A percentile compares a stretch with the other conserved stretches of the same genome.
Conservation (phyloP, 371 early-diverging fungal species). For the Mortierella sp. region DNA sequence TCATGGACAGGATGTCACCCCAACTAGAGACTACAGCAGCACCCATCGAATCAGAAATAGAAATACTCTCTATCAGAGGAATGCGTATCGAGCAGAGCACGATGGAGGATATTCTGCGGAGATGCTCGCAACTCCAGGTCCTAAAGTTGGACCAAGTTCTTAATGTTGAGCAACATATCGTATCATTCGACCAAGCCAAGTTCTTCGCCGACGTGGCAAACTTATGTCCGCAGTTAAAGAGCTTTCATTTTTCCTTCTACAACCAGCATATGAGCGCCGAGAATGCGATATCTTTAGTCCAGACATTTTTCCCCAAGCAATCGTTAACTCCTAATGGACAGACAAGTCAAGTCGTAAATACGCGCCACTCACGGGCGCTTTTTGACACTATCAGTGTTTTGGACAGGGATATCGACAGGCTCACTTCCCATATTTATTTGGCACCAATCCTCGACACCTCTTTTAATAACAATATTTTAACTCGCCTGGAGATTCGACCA, state of each 20-base stretch:
- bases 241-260: conserved; percentile 20
- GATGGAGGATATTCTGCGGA: background rate
- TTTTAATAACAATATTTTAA: background rate
- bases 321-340: background rate
- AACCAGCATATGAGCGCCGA: conserved; percentile 8
- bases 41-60: background rate
- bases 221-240: conserved; percentile 4
- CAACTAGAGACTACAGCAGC: background rate
- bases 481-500: conserved; percentile 12
- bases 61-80: conserved; percentile 5
- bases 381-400: background rate
- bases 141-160: conserved; percentile 6
- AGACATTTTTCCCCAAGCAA: conserved; percentile 5
- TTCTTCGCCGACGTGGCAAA: conserved; percentile 6
- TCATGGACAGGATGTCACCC: background rate
- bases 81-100: background rate
- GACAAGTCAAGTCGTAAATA: background rate
- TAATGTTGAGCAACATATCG: background rate
- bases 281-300: background rate
- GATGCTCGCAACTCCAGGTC: conserved; percentile 2
- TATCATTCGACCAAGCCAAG: conserved; percentile 9
- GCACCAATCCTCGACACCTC: background rate
- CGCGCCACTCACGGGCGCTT: background rate
- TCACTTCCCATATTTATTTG: background rate
- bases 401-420: background rate